These are phyloP conservation scores for Exidia glandulosa DNA, from an alignment of 768 basidiomycete species.

Conservation along the genomic window DNA sequence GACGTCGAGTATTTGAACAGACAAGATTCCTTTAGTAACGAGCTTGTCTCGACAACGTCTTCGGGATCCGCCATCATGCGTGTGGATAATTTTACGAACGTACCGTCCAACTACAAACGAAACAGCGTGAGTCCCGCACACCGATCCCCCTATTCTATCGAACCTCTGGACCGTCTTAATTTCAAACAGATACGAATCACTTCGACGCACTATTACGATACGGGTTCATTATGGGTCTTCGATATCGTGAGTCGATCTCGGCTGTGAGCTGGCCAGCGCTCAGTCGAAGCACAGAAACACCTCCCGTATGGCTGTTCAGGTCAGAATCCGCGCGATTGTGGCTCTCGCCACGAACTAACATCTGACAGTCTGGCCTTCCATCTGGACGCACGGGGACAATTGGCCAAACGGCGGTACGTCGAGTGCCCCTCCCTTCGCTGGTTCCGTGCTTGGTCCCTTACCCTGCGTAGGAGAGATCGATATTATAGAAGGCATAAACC, in stretches of 20 bases:
- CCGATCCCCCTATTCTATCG: too few relatives aligned
- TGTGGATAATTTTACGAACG: constrained; percentile 58
- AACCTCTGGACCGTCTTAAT: too few relatives aligned
- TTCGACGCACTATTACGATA: constrained; percentile 27
- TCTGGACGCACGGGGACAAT: constrained; percentile 32
- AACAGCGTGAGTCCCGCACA: constrained; percentile 38
- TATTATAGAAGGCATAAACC: constrained; percentile 51
- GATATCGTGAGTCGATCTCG: constrained; percentile 19
- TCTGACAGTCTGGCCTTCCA: constrained; percentile 32
- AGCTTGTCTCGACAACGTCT: constrained; percentile 48
- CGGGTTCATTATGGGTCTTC: constrained; percentile 35
- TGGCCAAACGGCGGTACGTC: constrained; percentile 39
- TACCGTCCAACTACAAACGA: constrained; percentile 39
- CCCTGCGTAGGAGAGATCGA: constrained; percentile 40
- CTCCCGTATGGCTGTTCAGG: constrained; percentile 48
- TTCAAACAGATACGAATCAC: constrained; percentile 32
- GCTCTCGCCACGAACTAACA: constrained; percentile 20
- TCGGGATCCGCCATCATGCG: constrained; percentile 57
- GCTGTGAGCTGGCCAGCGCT: too few relatives aligned
- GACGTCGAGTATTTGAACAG: constrained; percentile 50
- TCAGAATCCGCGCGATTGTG: constrained; percentile 12
- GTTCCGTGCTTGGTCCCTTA: too few relatives aligned
- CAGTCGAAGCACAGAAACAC: constrained; percentile 14
- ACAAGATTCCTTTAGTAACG: constrained; percentile 32
- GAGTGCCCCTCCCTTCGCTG: too few relatives aligned